phyloP scores from a whole-genome alignment of 495 filamentous ascomycete genomes.

The Neurospora sp. region DNA sequence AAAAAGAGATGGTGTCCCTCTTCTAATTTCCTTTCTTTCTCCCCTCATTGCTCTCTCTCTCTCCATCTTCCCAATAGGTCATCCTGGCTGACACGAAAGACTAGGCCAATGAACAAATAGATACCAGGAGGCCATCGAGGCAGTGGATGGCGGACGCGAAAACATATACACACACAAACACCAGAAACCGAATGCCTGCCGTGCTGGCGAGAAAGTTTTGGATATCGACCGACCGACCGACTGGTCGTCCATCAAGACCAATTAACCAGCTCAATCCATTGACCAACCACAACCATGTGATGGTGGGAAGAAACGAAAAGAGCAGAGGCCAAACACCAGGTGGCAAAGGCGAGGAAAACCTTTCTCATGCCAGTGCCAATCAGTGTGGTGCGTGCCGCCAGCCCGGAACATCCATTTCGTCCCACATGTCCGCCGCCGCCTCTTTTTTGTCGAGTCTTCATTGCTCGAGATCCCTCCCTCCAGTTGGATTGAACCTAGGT shows the following conservation, averaged over 20 bases:
- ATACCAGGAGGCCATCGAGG: background rate
- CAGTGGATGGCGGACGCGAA: background rate
- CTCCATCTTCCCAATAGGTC: background rate
- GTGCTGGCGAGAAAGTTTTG: background rate
- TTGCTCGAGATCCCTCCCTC: too few relatives aligned
- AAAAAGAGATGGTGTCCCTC: background rate
- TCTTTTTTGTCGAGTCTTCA: background rate
- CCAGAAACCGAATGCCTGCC: background rate
- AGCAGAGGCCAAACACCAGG: background rate
- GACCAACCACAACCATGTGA: background rate
- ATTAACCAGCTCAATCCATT: background rate
- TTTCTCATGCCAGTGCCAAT: background rate
- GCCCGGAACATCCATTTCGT: background rate
- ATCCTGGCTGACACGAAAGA: background rate
- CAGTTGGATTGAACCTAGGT: too few relatives aligned
- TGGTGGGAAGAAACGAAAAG: background rate
- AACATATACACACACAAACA: background rate
- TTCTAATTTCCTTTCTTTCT: background rate
- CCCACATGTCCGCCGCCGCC: background rate
- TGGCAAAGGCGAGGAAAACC: background rate
- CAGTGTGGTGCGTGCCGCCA: background rate
- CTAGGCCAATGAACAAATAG: background rate
- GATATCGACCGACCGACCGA: background rate
- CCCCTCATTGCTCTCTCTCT: background rate
- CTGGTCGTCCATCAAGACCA: background rate